A percentile compares a stretch with the other conserved stretches of the same genome.
Evolutionary conservation across 179 eudicot species (phyloP).

Genomic region (Patellifolia procumbens): DNA sequence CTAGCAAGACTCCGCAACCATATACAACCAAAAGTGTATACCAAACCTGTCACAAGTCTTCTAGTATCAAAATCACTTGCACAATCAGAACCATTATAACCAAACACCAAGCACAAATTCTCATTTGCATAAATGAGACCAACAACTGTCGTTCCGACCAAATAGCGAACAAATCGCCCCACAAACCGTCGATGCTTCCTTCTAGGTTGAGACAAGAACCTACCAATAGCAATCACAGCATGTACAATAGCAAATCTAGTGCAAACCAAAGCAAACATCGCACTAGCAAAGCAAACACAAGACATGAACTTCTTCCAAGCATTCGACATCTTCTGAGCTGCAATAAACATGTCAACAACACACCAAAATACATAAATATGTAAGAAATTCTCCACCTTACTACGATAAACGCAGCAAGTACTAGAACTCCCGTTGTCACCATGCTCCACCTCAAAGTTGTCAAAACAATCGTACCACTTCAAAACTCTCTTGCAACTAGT

Average conservation of each 20-base stretch:
- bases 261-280: not conserved
- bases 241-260: too few species aligned
- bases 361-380: too few species aligned
- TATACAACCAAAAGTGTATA: constrained; percentile 17
- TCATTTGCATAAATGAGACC: too few species aligned
- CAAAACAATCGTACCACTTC: too few species aligned
- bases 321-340: not conserved
- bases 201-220: not conserved
- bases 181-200: not conserved
- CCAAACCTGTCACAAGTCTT: not conserved
- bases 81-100: too few species aligned
- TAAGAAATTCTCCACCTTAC: too few species aligned
- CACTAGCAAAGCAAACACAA: not conserved
- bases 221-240: too few species aligned
- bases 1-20: constrained; percentile 9
- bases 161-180: not conserved
- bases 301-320: not conserved
- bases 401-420: not conserved
- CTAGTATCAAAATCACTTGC: constrained; percentile 19
- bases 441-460: too few species aligned
- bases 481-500: too few species aligned
- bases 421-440: not conserved
- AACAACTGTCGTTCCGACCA: not conserved
- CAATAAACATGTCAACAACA: too few species aligned
- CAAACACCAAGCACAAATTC: not conserved